A percentile compares a stretch with the other conserved stretches of the same genome.
These are phyloP conservation scores for Yamadazyma nakazawae DNA, from an alignment of 805 yeast species.

Conservation along the genomic window DNA sequence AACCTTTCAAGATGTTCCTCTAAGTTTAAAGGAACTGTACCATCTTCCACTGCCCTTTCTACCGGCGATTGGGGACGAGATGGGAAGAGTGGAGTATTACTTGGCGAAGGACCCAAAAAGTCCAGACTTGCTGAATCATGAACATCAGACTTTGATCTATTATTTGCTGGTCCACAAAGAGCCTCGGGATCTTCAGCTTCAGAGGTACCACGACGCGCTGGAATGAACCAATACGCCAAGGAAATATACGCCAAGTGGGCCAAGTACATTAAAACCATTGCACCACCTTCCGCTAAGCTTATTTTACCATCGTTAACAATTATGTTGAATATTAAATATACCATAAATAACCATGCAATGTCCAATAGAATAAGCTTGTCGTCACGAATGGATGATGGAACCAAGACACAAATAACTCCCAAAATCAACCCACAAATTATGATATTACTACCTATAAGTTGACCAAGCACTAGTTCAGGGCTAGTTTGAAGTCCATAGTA, in stretches of 20 bases:
- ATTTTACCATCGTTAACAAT: constrained; percentile 34
- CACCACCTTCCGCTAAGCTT: constrained; percentile 27
- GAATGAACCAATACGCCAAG: constrained; percentile 17
- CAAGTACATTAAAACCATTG: constrained; percentile 23
- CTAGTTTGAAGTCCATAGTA: constrained; percentile 25
- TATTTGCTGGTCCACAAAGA: background rate
- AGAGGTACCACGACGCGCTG: constrained; percentile 9
- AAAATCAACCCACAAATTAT: constrained; percentile 32
- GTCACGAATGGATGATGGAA: constrained; percentile 22
- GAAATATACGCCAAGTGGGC: constrained; percentile 24
- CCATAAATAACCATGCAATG: constrained; percentile 27
- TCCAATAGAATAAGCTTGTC: constrained; percentile 22
- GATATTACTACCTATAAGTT: constrained; percentile 33
- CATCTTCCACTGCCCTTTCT: constrained; percentile 1
- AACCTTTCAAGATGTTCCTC: constrained; percentile 11
- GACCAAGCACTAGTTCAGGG: constrained; percentile 35
- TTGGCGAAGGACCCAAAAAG: background rate
- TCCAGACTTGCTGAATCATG: background rate
- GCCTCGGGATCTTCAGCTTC: background rate
- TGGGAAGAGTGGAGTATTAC: background rate
- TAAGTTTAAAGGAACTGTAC: constrained; percentile 10
- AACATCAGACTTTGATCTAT: background rate
- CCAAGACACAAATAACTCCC: constrained; percentile 27
- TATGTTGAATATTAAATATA: constrained; percentile 23
- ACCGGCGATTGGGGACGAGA: background rate